Evolutionary conservation across 305 asterid genomes (phyloP).

Genomic region (Striga hermonthica): DNA sequence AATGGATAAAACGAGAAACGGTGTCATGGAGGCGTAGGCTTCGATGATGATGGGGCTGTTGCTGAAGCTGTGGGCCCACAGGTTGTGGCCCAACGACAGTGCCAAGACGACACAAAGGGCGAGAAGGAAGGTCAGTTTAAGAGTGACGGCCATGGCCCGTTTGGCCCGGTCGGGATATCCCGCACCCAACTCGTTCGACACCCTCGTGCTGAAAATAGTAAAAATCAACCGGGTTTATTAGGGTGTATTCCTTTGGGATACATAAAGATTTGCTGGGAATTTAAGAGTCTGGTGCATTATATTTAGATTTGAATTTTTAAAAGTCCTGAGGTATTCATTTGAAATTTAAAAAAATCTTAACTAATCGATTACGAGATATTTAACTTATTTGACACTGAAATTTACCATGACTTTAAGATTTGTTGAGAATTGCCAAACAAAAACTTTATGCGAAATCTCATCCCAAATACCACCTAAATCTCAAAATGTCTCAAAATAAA

Average conservation of each 20-base stretch:
- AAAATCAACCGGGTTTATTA: background rate
- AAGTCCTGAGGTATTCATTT: too few species aligned
- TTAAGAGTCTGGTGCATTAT: too few species aligned
- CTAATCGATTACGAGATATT: too few species aligned
- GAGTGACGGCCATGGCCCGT: slow-evolving; percentile 51
- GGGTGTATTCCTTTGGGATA: background rate
- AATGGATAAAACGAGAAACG: slow-evolving; percentile 46
- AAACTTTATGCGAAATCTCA: too few species aligned
- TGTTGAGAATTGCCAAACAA: too few species aligned
- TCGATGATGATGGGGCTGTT: slow-evolving; percentile 41
- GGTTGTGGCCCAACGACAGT: slow-evolving; percentile 43
- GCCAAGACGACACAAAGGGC: slow-evolving; percentile 39
- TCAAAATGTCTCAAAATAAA: too few species aligned
- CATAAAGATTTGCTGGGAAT: background rate
- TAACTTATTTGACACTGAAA: too few species aligned
- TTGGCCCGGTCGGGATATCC: slow-evolving; percentile 48
- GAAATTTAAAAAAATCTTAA: too few species aligned
- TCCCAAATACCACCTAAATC: too few species aligned
- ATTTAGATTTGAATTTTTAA: too few species aligned
- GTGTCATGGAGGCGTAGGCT: slow-evolving; percentile 47
- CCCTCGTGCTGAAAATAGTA: slow-evolving; percentile 53
- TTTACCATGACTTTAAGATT: too few species aligned
- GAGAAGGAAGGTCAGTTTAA: slow-evolving; percentile 43
- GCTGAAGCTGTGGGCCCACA: slow-evolving; percentile 57
- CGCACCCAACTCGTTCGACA: slow-evolving; percentile 63